Evolutionary conservation across 148 eudicot species (phyloP).

Genomic region (Dysphania ambrosioides): DNA sequence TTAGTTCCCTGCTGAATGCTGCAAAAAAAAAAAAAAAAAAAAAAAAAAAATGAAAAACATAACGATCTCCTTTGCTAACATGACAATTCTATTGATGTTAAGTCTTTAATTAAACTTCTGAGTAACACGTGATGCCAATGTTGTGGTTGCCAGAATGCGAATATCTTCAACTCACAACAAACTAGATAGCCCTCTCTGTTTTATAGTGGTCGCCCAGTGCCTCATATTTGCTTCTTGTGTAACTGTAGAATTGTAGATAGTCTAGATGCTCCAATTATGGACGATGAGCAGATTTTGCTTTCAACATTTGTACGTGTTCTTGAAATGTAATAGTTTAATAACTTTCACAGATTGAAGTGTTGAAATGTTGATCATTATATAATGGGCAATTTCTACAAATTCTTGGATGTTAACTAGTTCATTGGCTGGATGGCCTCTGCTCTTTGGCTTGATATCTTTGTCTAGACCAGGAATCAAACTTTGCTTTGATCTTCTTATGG

Average conservation of each 20-base stretch:
- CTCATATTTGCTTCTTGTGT: not conserved
- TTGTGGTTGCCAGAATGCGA: not conserved
- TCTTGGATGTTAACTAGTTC: not conserved
- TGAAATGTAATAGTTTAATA: not conserved
- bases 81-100: not conserved
- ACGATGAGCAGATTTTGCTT: not conserved
- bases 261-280: not conserved
- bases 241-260: not conserved
- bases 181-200: not conserved
- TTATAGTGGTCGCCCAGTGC: no score
- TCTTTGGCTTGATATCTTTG: not conserved
- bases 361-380: no score
- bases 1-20: not conserved
- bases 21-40: not conserved
- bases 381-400: not conserved
- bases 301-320: not conserved
- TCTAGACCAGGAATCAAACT: not conserved
- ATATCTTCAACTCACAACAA: not conserved
- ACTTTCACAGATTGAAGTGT: not conserved
- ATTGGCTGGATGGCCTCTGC: not conserved
- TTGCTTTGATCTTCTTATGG: not conserved
- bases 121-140: not conserved
- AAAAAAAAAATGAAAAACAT: not conserved
- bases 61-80: not conserved
- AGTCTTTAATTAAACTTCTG: not conserved